Percentiles rank a stretch among this genome's conserved stretches.
Conservation (phyloP, 2,329 filamentous ascomycete species). For the Xylaria sp. region DNA sequence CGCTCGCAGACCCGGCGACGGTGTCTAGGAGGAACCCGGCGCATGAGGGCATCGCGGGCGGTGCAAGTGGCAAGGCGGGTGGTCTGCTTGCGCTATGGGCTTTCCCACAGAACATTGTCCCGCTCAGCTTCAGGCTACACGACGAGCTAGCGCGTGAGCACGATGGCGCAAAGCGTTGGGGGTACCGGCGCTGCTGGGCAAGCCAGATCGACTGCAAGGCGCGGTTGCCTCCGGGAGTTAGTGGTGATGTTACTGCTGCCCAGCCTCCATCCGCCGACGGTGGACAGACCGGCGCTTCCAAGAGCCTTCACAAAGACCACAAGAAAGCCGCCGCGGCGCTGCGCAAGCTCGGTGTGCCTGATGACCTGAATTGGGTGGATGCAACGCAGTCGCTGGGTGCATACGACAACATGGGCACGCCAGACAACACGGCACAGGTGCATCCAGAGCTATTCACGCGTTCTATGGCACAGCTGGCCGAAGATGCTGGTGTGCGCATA, state of each 20-base stretch:
- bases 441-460: slow-evolving; percentile 82
- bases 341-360: slow-evolving; percentile 52
- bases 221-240: slow-evolving; percentile 45
- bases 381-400: slow-evolving; percentile 58
- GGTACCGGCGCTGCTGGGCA: slow-evolving; percentile 65
- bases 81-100: slow-evolving; percentile 80
- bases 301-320: slow-evolving; percentile 49
- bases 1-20: slow-evolving; percentile 45
- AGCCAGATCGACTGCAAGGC: slow-evolving; percentile 50
- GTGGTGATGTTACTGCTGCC: not conserved
- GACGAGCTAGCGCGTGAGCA: slow-evolving; percentile 76
- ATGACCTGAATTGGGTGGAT: slow-evolving; percentile 78
- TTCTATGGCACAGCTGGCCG: slow-evolving; percentile 74
- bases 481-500: slow-evolving; percentile 70
- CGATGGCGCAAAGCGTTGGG: slow-evolving; percentile 74
- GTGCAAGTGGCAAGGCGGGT: slow-evolving; percentile 81
- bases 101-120: slow-evolving; percentile 76
- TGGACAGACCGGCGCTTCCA: slow-evolving; percentile 26
- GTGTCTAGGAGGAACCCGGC: slow-evolving; percentile 47
- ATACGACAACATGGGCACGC: slow-evolving; percentile 57
- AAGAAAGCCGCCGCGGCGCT: slow-evolving; percentile 46
- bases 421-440: slow-evolving; percentile 76
- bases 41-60: slow-evolving; percentile 70
- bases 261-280: not conserved
- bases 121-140: slow-evolving; percentile 76